Base-by-base conservation (phyloP, 495 filamentous ascomycete species). In the Aspergillus coremiiformis region DNA sequence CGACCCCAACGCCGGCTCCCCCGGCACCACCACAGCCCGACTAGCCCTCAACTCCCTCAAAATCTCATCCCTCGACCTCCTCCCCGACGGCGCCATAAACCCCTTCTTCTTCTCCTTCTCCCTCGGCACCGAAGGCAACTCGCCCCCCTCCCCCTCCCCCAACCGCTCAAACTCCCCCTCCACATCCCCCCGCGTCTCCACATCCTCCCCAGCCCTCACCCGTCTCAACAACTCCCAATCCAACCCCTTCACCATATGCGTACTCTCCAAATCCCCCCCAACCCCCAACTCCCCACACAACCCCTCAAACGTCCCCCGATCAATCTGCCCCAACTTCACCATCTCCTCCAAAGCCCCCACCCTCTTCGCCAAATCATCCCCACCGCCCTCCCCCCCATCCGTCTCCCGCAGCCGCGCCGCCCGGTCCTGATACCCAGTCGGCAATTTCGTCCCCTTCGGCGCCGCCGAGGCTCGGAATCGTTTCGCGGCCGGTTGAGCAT, bases 181-280 rank as follows among this genome's bases (percentile, higher is more conserved):
- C 17, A 85, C 66, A 62, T 87, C 78, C 21, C 56, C 55, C 37
- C 8, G 4, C 24, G 4, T 27, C 24, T 57, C 53, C 29, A 91
- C 76, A 72, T 92, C 83, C 66, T 92, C 88, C 5, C 87, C 88
- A 45, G 76, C 80, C 57, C 75, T 78, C 24, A 90, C 77, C 60
- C 85, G 77, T 65, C 85, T 81, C 43, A 98, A 69, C 17, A 98
- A 68, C 66, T 83, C 83, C 60, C 84, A 85, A 68, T 98, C 94
- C 52, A 98, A 67, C 1, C 93, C 93, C 67, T 96, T 97, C 26
- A 96, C 83, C 60, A 96, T 70, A 76, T 94, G 87, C 30, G 87
- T 92, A 58, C 84, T 85, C 2, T 69, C 68, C 24, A 89, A 62
- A 63, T 95, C 89, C 5, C 90, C 92, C 2, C 90, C 91, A 3